phyloP scores from a whole-genome alignment of 306 rosid genomes.

The Arachis hypogaea region DNA sequence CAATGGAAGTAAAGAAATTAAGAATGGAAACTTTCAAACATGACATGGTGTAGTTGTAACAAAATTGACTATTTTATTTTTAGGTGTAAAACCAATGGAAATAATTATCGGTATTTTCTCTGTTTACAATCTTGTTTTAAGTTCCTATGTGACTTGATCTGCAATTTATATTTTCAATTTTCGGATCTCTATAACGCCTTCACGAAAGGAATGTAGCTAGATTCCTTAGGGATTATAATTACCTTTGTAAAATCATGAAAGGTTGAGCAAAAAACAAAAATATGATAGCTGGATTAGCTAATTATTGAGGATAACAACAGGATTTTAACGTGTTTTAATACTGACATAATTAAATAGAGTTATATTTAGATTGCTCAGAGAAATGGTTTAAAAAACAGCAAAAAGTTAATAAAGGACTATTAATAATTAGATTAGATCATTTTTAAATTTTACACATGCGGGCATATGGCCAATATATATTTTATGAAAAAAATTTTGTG shows the following conservation, averaged over 20 bases:
- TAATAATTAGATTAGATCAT: background rate
- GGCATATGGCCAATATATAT: too few relatives aligned
- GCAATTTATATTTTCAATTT: background rate
- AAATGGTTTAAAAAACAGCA: background rate
- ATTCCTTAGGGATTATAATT: background rate
- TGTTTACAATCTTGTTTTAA: background rate
- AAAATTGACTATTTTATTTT: conserved; percentile 43
- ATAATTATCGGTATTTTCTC: background rate
- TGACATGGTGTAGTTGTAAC: conserved; percentile 23
- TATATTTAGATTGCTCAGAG: background rate
- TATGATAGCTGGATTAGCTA: background rate
- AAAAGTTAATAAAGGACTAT: background rate
- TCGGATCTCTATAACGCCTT: conserved; percentile 8
- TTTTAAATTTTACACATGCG: too few relatives aligned
- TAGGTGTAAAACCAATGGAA: background rate
- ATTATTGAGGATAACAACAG: background rate
- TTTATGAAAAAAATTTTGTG: too few relatives aligned
- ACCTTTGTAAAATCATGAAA: conserved; percentile 2
- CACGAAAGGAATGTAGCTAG: conserved; percentile 6
- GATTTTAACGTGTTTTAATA: background rate
- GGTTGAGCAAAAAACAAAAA: background rate
- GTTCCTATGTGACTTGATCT: background rate
- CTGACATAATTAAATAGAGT: background rate
- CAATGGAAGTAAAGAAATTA: too few relatives aligned
- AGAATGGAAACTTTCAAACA: conserved; percentile 46